Base-by-base conservation (phyloP, 306 rosid genomes). In the Hippophae gyantsensis region DNA sequence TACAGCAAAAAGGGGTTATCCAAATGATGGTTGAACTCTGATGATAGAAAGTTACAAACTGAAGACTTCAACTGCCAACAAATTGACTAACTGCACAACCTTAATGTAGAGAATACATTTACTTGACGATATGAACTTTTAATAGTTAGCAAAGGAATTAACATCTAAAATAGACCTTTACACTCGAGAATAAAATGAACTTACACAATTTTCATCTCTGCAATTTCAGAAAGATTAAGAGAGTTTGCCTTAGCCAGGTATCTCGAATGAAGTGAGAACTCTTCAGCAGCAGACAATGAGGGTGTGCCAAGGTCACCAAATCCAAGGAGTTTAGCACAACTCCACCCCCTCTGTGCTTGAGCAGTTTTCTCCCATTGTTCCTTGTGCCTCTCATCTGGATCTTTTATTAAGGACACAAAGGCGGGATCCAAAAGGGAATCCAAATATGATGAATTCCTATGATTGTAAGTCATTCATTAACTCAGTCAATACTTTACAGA, bases 351-450 rank as follows among this genome's bases (percentile, higher is more conserved):
- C 68, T 82, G 93, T 54, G 96, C 95, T 69, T 85, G 93, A 71
- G 89, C 93, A 63, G 90, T 88, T 76, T 86, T 88, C 80, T 88
- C 96, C 99, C 96, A 92, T 59, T 85, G 99, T 74, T 92, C 99
- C 67, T 74, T 77, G 67, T 90, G 99, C 74, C 94, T 85, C 80
- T 88, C 85, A 73, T 92, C 99, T 26, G 99, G 99, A 77, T 92
- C 96, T 86, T 85, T 92, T 67, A 92, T 88, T 76, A 92, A 82
- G 57, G 99, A 86, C 99, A 92, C 88, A 83, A 92, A 92, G 69
- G 99, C 93, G 65, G 99, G 99, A 84, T 92, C 99, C 77, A 92
- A 75, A 79, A 52, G 84, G 56, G 96, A 54, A 76, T 80, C 96
- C 73, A 92, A 78, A 74, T 86, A 69, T 56, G 99, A 65, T 11